Evolutionary conservation across 1,284 basidiomycete genomes (phyloP).

Genomic region (Microbotryomycetes sp.): DNA sequence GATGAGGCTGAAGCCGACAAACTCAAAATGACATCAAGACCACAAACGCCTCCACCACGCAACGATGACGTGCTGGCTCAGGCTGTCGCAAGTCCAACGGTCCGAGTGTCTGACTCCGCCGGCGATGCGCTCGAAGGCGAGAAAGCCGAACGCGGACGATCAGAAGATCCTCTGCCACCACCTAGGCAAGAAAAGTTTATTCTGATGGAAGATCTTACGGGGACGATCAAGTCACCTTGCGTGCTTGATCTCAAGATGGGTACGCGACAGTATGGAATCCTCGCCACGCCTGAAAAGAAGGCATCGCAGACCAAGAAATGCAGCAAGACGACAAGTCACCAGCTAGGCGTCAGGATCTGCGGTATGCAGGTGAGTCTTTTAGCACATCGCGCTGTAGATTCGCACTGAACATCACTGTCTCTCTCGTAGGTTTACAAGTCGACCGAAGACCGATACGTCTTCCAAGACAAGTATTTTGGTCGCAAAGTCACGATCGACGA

Average conservation of each 20-base stretch:
- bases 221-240: conserved; percentile 85
- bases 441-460: conserved; percentile 69
- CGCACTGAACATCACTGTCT: background rate
- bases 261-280: conserved; percentile 94
- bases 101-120: background rate
- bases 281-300: conserved; percentile 88
- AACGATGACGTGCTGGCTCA: background rate
- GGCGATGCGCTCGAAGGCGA: background rate
- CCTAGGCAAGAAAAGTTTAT: conserved; percentile 94
- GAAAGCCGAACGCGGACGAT: background rate
- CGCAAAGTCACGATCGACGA: conserved; percentile 79
- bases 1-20: conserved; percentile 14
- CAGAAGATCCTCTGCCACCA: conserved; percentile 28
- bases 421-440: conserved; percentile 66
- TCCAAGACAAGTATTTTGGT: conserved; percentile 95
- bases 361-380: conserved; percentile 87
- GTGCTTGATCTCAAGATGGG: conserved; percentile 99
- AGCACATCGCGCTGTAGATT: background rate
- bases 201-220: conserved; percentile 97
- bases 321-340: conserved; percentile 86
- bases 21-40: too few species aligned
- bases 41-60: background rate
- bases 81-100: background rate
- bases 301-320: conserved; percentile 98
- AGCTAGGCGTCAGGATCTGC: conserved; percentile 86